These are phyloP conservation scores for Bipolaris bicolor DNA, from an alignment of 2,329 filamentous ascomycete species.

Conservation along the genomic window DNA sequence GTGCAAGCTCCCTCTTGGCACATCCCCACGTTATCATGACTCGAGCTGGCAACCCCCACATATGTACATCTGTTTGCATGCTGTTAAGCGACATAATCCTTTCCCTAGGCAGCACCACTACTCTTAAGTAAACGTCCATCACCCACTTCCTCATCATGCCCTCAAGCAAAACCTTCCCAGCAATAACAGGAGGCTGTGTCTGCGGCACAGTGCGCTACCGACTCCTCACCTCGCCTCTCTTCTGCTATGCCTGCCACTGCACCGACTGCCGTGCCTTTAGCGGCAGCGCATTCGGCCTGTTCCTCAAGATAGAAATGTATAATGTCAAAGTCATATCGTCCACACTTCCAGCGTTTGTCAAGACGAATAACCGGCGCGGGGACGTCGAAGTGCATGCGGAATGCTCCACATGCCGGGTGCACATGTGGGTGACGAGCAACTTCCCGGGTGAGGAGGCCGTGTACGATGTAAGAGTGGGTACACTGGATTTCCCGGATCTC, in stretches of 20 bases:
- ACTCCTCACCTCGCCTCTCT: slow-evolving; percentile 37
- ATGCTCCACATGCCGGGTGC: slow-evolving; percentile 31
- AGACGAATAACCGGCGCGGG: slow-evolving; percentile 2
- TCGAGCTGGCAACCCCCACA: not conserved
- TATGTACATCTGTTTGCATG: not conserved
- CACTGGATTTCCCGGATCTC: slow-evolving; percentile 34
- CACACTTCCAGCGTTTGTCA: slow-evolving; percentile 16
- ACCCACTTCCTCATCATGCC: not conserved
- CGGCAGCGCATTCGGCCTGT: slow-evolving; percentile 32
- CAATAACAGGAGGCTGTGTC: slow-evolving; percentile 36
- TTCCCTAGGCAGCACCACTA: not conserved
- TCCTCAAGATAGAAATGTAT: slow-evolving; percentile 34
- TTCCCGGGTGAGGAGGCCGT: slow-evolving; percentile 10
- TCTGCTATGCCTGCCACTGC: slow-evolving; percentile 43
- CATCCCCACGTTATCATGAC: not conserved
- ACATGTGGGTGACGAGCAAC: slow-evolving; percentile 28
- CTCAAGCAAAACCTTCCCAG: slow-evolving; percentile 30
- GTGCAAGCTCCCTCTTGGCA: not conserved
- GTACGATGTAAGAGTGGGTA: slow-evolving; percentile 30
- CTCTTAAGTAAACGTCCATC: not conserved
- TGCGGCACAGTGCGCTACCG: slow-evolving; percentile 36
- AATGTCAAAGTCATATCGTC: slow-evolving; percentile 28
- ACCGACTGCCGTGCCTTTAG: slow-evolving; percentile 35
- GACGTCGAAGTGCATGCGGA: slow-evolving; percentile 3
- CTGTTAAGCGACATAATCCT: not conserved